A percentile compares a stretch with the other conserved stretches of the same genome.
Conservation (phyloP, 768 basidiomycete species). For the Infundibulicybe gibba region DNA sequence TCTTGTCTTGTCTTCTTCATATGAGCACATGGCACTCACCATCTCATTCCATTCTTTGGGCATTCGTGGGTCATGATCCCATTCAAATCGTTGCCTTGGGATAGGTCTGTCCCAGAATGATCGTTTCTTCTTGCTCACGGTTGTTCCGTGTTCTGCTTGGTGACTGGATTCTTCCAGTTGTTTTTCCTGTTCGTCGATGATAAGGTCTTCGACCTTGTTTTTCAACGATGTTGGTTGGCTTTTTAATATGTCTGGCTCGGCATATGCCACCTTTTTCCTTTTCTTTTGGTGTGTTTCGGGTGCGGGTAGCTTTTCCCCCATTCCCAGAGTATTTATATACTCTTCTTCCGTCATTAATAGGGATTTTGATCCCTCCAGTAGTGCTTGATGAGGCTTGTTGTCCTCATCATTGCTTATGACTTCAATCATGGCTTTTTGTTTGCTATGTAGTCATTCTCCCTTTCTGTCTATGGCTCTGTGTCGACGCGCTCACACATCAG, state of each 20-base stretch:
- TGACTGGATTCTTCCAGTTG: not conserved
- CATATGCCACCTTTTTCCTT: not conserved
- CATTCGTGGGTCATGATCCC: conserved; percentile 13
- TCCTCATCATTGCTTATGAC: no score
- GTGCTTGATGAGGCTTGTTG: no score
- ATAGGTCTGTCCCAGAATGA: conserved; percentile 13
- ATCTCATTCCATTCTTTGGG: conserved; percentile 17
- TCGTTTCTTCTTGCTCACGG: not conserved
- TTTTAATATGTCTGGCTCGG: not conserved
- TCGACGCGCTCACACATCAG: no score
- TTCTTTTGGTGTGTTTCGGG: no score
- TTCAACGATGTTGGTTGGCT: conserved; percentile 14
- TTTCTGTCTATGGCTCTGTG: no score
- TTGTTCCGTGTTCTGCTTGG: not conserved
- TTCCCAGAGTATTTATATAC: no score
- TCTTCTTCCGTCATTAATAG: no score
- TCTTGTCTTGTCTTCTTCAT: not conserved
- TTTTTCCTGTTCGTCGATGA: not conserved
- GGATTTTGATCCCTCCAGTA: no score
- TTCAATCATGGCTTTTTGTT: no score
- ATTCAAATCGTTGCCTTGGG: conserved; percentile 6
- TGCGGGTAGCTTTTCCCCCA: no score
- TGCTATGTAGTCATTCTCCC: no score
- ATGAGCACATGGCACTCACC: conserved; percentile 1
- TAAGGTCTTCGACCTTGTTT: conserved; percentile 7